Percentiles rank a stretch among this genome's conserved stretches.
phyloP scores from a whole-genome alignment of 2,329 filamentous ascomycete genomes.

The Colletotrichum australisinense region DNA sequence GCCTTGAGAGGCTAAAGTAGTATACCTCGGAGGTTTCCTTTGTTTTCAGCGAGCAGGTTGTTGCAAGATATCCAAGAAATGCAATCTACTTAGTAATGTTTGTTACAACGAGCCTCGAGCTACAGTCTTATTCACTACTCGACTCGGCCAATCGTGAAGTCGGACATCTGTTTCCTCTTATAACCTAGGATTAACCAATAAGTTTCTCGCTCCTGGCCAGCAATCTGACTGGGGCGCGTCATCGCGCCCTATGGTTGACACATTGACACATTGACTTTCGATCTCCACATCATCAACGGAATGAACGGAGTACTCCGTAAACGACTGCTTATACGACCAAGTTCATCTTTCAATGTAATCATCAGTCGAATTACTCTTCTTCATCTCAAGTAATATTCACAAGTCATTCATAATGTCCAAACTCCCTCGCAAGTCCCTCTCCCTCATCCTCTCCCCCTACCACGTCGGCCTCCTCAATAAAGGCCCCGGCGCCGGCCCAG shows the following conservation, averaged over 20 bases:
- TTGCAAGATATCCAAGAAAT: conserved; percentile 10
- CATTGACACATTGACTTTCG: not conserved
- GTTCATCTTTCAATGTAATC: not conserved
- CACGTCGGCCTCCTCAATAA: not conserved
- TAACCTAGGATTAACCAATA: not conserved
- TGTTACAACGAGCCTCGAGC: not conserved
- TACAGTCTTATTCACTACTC: no score
- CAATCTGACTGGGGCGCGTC: not conserved
- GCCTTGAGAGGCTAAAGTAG: not conserved
- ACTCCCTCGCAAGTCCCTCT: no score
- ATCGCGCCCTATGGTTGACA: not conserved
- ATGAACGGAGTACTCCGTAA: not conserved
- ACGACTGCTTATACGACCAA: not conserved
- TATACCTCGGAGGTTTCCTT: not conserved
- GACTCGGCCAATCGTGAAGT: no score
- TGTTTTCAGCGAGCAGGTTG: not conserved
- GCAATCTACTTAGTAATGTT: not conserved
- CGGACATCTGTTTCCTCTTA: not conserved
- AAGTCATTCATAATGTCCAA: no score
- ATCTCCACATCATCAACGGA: not conserved
- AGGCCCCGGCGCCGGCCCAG: no score
- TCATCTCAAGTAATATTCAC: no score
- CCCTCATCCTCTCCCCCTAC: not conserved
- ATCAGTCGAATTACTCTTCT: not conserved
- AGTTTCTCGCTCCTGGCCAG: not conserved